Evolutionary conservation across 805 yeast species (phyloP), one percentile per base, ranked within the genome.

Genomic region (Ogataea neopini): DNA sequence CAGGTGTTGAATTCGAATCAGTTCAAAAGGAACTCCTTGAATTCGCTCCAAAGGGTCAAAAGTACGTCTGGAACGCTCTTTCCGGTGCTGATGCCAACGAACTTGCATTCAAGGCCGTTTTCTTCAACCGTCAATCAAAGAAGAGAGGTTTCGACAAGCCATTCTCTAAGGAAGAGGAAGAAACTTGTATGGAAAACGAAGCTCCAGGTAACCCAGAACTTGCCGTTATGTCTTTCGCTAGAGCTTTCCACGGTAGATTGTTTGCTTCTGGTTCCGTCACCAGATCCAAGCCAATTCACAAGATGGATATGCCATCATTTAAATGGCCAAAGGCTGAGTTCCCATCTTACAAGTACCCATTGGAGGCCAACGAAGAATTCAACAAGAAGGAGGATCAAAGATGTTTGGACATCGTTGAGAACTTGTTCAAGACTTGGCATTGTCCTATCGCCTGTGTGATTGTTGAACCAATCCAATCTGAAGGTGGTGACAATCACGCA

Each of bases 241-340:
- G 81, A 56, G 94, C 94, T 25, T 92, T 91, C 86, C 98, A 91
- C 67, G 98, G 98, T 55, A 83, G 98, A 71, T 72, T 90, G 54
- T 89, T 91, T 72, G 98, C 96, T 19, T 80, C 96, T 46, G 90
- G 88, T 37, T 86, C 96, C 6, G 81, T 88, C 56, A 91, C 98
- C 33, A 82, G 96, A 67, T 89, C 97, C 48, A 92, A 89, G 75
- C 96, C 97, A 56, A 80, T 92, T 59, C 98, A 91, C 76, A 91
- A 92, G 74, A 74, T 91, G 68, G 91, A 85, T 69, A 75, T 92
- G 71, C 98, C 98, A 51, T 83, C 96, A 6, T 91, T 91, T 75
- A 81, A 88, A 63, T 91, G 97, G 97, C 98, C 98, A 64, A 90
- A 87, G 68, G 97, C 97, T 47, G 89, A 88, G 68, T 94, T 87